Base-by-base conservation (phyloP, 2,329 filamentous ascomycete genomes). In the Diplocarpon mali region DNA sequence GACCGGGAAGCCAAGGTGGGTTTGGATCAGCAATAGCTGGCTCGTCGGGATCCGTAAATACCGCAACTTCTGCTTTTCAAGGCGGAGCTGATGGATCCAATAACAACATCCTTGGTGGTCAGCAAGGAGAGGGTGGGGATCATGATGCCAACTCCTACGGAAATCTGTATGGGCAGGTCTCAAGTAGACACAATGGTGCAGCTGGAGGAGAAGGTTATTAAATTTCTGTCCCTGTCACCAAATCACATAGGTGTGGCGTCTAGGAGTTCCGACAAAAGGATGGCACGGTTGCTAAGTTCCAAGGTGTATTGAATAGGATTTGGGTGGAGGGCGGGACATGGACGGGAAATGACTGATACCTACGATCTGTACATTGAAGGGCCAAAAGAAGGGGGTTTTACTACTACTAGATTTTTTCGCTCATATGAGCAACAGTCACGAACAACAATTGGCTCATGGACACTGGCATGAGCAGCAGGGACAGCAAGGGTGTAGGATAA, bases 171-270 rank as follows among this genome's bases (percentile, higher is more conserved):
- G 72, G 69, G 51, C 67, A 67, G 50, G 64, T 66, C n/a, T 71
- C 76, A 54, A 59, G 67, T 30, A 71, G 70, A 24, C 76, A 80
- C 53, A 80, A 80, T 57, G 77, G 76, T 31, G 4, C 30, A 32
- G 66, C 73, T 31, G 48, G 55, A 36, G 54, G 57, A 35, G 57
- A 60, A 36, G 49, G 51, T 28, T 60, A 60, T 48, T 60, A 47
- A 51, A 30, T 11, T 28, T 37, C 38, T 14, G 28, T 28, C 38
- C 37, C 37, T 51, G 44, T 40, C 47, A 36, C 45, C 24, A 24
- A 44, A 46, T 40, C 24, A 44, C 32, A 40, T 45, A 38, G 20
- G 20, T 24, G 20, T 24, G 51, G 55, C 53, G 51, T 51, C 46
- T 38, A 44, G 52, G 50, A 42, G 51, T 44, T 46, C 32, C 31